phyloP scores from a whole-genome alignment of 495 filamentous ascomycete species.

The Poronia punctata region DNA sequence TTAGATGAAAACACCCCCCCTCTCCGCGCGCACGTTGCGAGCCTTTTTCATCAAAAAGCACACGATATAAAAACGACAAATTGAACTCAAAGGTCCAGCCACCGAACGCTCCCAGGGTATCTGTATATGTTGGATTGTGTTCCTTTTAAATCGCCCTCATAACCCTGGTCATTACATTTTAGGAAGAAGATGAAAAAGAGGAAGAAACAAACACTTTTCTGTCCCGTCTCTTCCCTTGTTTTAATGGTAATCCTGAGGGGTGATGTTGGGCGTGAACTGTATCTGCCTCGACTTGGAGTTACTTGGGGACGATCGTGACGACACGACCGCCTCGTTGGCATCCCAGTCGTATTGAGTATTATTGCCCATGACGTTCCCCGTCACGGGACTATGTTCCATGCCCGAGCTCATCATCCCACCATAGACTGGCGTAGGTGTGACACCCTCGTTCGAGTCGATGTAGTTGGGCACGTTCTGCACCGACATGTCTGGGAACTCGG shows the following conservation, averaged over 20 bases:
- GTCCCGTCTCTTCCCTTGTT: background rate
- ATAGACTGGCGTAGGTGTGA: constrained; percentile 38
- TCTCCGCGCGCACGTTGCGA: too few relatives aligned
- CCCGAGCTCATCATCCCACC: constrained; percentile 30
- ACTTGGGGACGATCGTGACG: constrained; percentile 34
- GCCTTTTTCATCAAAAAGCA: constrained; percentile 5
- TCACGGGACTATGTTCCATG: constrained; percentile 24
- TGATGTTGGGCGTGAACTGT: constrained; percentile 44
- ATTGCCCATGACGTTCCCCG: constrained; percentile 20
- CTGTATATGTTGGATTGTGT: constrained; percentile 24
- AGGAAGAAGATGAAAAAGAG: constrained; percentile 1
- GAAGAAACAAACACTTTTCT: background rate
- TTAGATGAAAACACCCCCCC: background rate
- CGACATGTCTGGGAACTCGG: constrained; percentile 36
- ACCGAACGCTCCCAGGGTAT: constrained; percentile 27
- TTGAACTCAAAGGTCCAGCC: background rate
- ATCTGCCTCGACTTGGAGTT: constrained; percentile 36
- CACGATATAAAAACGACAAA: constrained; percentile 6
- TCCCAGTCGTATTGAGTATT: constrained; percentile 37
- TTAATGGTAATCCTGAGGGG: constrained; percentile 36
- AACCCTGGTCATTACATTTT: constrained; percentile 26
- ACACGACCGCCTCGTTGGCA: constrained; percentile 33
- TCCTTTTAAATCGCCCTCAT: constrained; percentile 18
- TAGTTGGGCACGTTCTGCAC: constrained; percentile 35
- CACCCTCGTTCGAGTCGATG: constrained; percentile 25